A percentile compares a stretch with the other conserved stretches of the same genome.
Evolutionary conservation across 2,329 filamentous ascomycete species (phyloP).

Genomic region (Neofusicoccum umdonicola): DNA sequence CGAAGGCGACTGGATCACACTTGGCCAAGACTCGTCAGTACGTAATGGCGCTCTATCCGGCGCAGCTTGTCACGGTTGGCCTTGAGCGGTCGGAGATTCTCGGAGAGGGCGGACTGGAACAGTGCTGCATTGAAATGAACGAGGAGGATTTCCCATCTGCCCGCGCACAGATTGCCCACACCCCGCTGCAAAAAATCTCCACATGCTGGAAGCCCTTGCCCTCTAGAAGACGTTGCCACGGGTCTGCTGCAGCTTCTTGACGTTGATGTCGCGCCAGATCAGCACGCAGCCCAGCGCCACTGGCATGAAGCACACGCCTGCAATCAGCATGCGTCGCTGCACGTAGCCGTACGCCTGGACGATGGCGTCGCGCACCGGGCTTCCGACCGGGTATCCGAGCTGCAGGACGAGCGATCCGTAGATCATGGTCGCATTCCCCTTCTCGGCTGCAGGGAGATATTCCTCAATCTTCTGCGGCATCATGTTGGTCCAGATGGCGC

Average conservation of each 20-base stretch:
- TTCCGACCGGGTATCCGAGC: conserved; percentile 51
- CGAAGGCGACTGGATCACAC: no score
- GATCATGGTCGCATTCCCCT: conserved; percentile 42
- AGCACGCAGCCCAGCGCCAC: conserved; percentile 28
- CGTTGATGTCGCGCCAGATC: conserved; percentile 34
- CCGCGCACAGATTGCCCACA: neutral
- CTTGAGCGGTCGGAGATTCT: neutral
- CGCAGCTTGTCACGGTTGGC: no score
- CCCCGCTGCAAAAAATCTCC: neutral
- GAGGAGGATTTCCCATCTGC: no score
- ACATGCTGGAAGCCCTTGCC: no score
- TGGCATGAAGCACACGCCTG: conserved; percentile 30
- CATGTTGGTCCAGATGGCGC: conserved; percentile 61
- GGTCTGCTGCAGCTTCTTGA: conserved; percentile 34
- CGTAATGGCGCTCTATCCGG: neutral
- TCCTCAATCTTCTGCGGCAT: conserved; percentile 49
- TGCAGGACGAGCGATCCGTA: conserved; percentile 55
- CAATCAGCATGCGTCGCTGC: conserved; percentile 45
- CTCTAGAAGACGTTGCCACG: conserved; percentile 33
- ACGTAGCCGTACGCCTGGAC: conserved; percentile 28
- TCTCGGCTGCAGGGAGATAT: conserved; percentile 42
- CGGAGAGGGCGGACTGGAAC: neutral
- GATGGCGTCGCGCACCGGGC: conserved; percentile 42
- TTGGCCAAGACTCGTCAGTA: neutral
- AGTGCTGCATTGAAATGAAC: neutral